A percentile compares a stretch with the other conserved stretches of the same genome.
These are phyloP conservation scores for Globisporangium okanoganense DNA, from an alignment of 352 stramenopile genomes.

Conservation along the genomic window DNA sequence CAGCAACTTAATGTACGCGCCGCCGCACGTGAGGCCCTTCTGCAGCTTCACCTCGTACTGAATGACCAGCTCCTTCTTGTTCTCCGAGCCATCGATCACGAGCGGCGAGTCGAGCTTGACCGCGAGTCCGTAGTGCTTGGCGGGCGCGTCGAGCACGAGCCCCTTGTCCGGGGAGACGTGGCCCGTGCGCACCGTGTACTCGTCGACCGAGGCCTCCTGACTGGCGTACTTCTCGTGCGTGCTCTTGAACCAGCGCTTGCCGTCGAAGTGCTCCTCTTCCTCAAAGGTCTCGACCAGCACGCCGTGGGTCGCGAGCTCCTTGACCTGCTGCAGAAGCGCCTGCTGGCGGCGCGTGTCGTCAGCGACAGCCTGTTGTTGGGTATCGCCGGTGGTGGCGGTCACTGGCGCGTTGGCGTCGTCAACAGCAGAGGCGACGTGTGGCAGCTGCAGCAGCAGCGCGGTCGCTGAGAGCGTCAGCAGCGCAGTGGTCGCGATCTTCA, in stretches of 20 bases:
- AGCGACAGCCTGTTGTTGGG: slow-evolving; percentile 4
- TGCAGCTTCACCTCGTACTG: slow-evolving; percentile 95
- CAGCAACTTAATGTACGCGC: slow-evolving; percentile 94
- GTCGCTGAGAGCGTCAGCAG: slow-evolving; percentile 39
- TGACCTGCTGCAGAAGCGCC: slow-evolving; percentile 35
- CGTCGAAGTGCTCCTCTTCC: slow-evolving; percentile 46
- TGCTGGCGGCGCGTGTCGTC: slow-evolving; percentile 23
- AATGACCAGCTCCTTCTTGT: slow-evolving; percentile 85
- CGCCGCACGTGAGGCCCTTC: slow-evolving; percentile 88
- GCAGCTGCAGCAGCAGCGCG: slow-evolving; percentile 34
- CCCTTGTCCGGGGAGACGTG: slow-evolving; percentile 59
- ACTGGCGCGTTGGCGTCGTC: background rate
- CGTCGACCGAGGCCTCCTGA: slow-evolving; percentile 63
- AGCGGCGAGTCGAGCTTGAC: slow-evolving; percentile 68
- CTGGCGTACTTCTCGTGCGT: slow-evolving; percentile 73
- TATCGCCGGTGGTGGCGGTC: background rate
- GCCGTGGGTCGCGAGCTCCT: slow-evolving; percentile 47
- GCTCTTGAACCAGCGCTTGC: slow-evolving; percentile 81
- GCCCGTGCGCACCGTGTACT: slow-evolving; percentile 54
- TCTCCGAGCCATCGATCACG: slow-evolving; percentile 56
- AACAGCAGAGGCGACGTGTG: background rate
- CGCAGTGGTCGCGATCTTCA: slow-evolving; percentile 46
- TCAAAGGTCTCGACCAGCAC: slow-evolving; percentile 84
- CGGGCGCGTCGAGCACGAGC: slow-evolving; percentile 64
- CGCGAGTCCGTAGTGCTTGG: slow-evolving; percentile 79